Evolutionary conservation across 140 eudicot species (phyloP).

Genomic region (Bidens hawaiensis): DNA sequence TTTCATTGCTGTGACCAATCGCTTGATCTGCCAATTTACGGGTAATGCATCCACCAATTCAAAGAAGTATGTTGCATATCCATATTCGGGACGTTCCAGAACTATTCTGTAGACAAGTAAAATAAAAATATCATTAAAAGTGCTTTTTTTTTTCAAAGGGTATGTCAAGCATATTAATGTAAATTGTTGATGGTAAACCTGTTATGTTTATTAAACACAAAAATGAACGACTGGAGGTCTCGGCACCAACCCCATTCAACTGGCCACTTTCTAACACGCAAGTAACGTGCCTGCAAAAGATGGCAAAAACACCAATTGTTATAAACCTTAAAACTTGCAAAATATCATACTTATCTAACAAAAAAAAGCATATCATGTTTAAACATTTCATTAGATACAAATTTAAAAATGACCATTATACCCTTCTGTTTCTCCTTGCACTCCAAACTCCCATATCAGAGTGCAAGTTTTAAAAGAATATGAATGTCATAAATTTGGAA

Average conservation of each 20-base stretch:
- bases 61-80: conserved; percentile 93
- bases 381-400: too few relatives aligned
- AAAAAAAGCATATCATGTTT: too few relatives aligned
- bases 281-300: conserved; percentile 60
- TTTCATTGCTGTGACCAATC: conserved; percentile 88
- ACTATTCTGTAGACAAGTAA: conserved; percentile 62
- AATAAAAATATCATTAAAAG: neutral
- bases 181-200: conserved; percentile 40
- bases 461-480: too few relatives aligned
- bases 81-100: conserved; percentile 97
- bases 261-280: conserved; percentile 78
- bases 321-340: neutral
- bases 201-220: conserved; percentile 80
- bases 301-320: neutral
- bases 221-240: conserved; percentile 92
- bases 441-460: too few relatives aligned
- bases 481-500: too few relatives aligned
- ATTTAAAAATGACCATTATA: too few relatives aligned
- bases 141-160: neutral
- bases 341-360: neutral
- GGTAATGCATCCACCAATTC: conserved; percentile 58
- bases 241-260: conserved; percentile 99
- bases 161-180: neutral
- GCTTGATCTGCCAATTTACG: conserved; percentile 78
- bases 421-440: too few relatives aligned